A percentile compares a stretch with the other conserved stretches of the same genome.
Evolutionary conservation across 805 yeast genomes (phyloP).

Genomic region (Starmerella vaccinii): DNA sequence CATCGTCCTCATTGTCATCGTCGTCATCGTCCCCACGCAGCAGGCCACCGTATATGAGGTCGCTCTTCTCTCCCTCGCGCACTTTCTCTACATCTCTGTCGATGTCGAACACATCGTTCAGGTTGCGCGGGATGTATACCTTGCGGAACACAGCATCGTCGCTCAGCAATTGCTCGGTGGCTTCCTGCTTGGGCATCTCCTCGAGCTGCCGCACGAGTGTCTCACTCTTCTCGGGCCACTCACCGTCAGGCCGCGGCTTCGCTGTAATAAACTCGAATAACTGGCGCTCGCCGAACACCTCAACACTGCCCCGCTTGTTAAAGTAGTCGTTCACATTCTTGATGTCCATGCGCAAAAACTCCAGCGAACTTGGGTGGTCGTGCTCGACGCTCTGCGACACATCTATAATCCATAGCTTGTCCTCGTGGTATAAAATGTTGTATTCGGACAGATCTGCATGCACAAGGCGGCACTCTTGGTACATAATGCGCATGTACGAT

Average conservation of each 20-base stretch:
- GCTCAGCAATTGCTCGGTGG: conserved; percentile 39
- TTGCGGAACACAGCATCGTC: conserved; percentile 86
- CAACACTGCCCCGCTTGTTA: conserved; percentile 52
- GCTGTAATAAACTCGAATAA: conserved; percentile 63
- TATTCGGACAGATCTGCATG: conserved; percentile 97
- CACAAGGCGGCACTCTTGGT: conserved; percentile 76
- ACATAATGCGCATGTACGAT: conserved; percentile 75
- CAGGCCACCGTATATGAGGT: conserved; percentile 42
- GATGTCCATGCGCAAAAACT: conserved; percentile 93
- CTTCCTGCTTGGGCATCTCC: conserved; percentile 25
- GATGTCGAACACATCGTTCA: conserved; percentile 37
- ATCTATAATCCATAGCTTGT: conserved; percentile 75
- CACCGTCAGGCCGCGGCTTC: conserved; percentile 29
- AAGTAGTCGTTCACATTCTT: conserved; percentile 90
- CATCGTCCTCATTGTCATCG: neutral
- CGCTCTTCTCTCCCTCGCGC: conserved; percentile 35
- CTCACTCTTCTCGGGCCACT: conserved; percentile 33
- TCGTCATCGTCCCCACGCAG: conserved; percentile 27
- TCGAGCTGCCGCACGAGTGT: conserved; percentile 24
- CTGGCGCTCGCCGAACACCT: conserved; percentile 68
- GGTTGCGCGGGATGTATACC: conserved; percentile 64
- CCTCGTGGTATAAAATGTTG: conserved; percentile 71
- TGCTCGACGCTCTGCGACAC: conserved; percentile 97
- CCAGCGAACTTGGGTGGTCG: conserved; percentile 93
- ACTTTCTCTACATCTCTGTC: conserved; percentile 64